These are phyloP conservation scores for Trebouxia gelatinosa DNA, from an alignment of 163 green algal species.

Conservation along the genomic window DNA sequence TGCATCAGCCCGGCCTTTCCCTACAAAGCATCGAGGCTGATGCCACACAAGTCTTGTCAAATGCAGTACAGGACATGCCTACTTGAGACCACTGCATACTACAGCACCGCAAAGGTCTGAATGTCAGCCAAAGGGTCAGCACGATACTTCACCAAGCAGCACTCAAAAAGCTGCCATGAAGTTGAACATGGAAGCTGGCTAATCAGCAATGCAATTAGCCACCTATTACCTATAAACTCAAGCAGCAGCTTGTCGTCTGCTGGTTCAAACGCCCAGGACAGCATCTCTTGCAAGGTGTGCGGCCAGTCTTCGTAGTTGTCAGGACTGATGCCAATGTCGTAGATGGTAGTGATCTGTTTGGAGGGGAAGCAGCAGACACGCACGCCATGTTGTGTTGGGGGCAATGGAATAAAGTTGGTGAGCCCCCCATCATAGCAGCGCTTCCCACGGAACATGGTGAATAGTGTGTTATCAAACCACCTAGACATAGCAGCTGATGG, in stretches of 20 bases:
- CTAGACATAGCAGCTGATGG: background rate
- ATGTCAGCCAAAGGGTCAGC: too few species aligned
- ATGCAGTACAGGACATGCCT: too few species aligned
- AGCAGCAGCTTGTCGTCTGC: conserved; percentile 38
- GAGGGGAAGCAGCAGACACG: conserved; percentile 71
- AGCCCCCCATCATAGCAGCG: conserved; percentile 69
- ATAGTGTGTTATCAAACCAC: conserved; percentile 53
- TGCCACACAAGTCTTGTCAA: too few species aligned
- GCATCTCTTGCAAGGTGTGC: conserved; percentile 50
- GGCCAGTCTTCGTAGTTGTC: conserved; percentile 56
- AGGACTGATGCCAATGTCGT: conserved; percentile 54
- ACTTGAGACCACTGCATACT: too few species aligned
- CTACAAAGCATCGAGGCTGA: too few species aligned
- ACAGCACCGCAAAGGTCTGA: too few species aligned
- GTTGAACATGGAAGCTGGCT: too few species aligned
- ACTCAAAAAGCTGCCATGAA: too few species aligned
- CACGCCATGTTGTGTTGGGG: conserved; percentile 48
- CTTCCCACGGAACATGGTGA: conserved; percentile 53
- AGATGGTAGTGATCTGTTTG: conserved; percentile 30
- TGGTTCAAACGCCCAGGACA: conserved; percentile 58
- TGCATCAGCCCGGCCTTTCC: conserved; percentile 36
- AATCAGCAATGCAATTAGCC: too few species aligned
- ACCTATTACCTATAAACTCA: conserved; percentile 30
- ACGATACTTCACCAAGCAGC: too few species aligned
- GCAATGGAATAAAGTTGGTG: conserved; percentile 78